Evolutionary conservation across 2,329 filamentous ascomycete genomes (phyloP).

Genomic region (Colletotrichum liaoningense): DNA sequence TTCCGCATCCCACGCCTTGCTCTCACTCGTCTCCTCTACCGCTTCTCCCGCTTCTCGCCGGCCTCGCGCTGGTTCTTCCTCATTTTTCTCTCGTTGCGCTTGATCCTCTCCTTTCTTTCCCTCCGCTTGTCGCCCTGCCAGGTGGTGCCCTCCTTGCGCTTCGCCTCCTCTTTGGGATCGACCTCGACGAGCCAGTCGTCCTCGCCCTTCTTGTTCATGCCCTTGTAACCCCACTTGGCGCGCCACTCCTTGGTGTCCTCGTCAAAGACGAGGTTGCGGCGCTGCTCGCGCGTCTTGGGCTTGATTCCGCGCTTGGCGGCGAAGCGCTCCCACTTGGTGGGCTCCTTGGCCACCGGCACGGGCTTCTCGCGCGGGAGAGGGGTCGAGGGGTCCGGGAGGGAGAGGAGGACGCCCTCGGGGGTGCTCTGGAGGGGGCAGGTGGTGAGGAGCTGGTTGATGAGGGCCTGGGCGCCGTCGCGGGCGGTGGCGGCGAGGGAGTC

Average conservation of each 20-base stretch:
- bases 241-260: constrained; percentile 89
- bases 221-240: constrained; percentile 95
- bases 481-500: constrained; percentile 77
- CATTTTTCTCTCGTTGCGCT: constrained; percentile 77
- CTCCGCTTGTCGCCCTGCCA: constrained; percentile 71
- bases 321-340: constrained; percentile 96
- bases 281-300: constrained; percentile 83
- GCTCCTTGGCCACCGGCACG: constrained; percentile 81
- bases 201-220: constrained; percentile 85
- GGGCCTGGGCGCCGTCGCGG: constrained; percentile 88
- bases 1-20: neutral
- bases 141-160: constrained; percentile 70
- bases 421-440: constrained; percentile 84
- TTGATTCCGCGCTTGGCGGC: constrained; percentile 97
- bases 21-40: neutral
- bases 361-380: constrained; percentile 91
- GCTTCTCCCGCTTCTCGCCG: constrained; percentile 42
- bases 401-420: constrained; percentile 78
- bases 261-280: constrained; percentile 82
- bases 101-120: constrained; percentile 75
- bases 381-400: constrained; percentile 78
- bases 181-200: constrained; percentile 94
- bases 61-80: constrained; percentile 70
- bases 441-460: constrained; percentile 94
- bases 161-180: constrained; percentile 77